Base-by-base conservation (phyloP, 202 grass and related monocot genomes). In the Eragrostis tef region DNA sequence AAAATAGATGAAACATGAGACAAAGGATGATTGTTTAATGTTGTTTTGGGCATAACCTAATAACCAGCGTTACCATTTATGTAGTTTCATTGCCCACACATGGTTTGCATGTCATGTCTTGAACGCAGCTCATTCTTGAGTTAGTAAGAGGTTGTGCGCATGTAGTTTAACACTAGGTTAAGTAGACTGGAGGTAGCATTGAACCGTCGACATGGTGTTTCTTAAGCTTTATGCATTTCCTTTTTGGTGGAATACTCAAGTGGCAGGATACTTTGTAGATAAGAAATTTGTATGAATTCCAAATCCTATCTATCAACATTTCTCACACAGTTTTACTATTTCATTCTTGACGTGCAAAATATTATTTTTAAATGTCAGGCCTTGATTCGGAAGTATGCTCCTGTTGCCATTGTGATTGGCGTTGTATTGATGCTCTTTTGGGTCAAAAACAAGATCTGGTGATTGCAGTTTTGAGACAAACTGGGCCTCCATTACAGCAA, bases 361-460 rank as follows among this genome's bases (percentile, higher is more conserved):
- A n/a, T 17, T 10, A 0, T 36, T 73, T 72, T 26, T 16, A 19
- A 58, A 67, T 79, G 86, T 21, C 68, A 98, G 96, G 96, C 96
- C 56, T 87, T 98, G 64, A 95, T 98, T 82, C 79, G 80, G 67
- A 95, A 98, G 85, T 95, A 87, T 77, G 89, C 92, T 62, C 96
- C 92, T 1, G 86, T 98, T 47, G 96, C 90, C 15, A 91, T 98
- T 81, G 96, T 98, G 69, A 80, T 98, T 6, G 92, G 95, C 34
- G 47, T 98, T 9, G 95, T 98, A 52, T 75, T 94, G 48, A 83
- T 98, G 54, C 84, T 98, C 12, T 94, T 94, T 67, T 98, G 95
- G 95, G 64, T 93, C 46, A 98, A 85, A 76, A 87, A 83, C 66
- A 98, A 98, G 89, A 88, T 98, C 72, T 95, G 96, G 92, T 98